Evolutionary conservation across 1,139 yeast species (phyloP).

Genomic region (Barnettozyma hawaiiensis): DNA sequence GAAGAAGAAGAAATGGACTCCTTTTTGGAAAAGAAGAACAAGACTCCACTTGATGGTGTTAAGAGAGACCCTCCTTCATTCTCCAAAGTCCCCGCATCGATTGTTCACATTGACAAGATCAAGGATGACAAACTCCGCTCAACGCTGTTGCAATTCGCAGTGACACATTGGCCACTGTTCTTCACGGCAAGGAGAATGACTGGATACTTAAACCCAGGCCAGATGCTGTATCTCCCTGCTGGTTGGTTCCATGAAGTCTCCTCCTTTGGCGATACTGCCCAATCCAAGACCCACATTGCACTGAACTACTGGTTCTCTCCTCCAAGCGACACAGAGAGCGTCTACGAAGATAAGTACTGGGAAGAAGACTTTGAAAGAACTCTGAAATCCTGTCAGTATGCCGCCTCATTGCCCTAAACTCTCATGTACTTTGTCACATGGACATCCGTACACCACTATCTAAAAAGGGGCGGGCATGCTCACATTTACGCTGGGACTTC

Average conservation of each 20-base stretch:
- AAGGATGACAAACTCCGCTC: constrained; percentile 25
- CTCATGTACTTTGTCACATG: background rate
- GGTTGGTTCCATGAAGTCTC: constrained; percentile 84
- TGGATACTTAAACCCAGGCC: constrained; percentile 53
- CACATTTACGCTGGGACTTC: background rate
- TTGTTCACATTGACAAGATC: constrained; percentile 54
- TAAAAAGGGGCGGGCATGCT: no score
- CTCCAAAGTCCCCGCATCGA: constrained; percentile 53
- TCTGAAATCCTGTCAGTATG: constrained; percentile 23
- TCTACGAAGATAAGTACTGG: constrained; percentile 51
- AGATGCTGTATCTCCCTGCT: constrained; percentile 64
- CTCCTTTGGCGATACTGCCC: constrained; percentile 41
- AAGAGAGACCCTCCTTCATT: constrained; percentile 63
- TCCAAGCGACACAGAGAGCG: constrained; percentile 36
- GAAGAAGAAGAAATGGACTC: constrained; percentile 23
- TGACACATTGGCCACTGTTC: constrained; percentile 42
- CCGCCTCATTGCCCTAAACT: constrained; percentile 1
- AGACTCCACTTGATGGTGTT: constrained; percentile 16
- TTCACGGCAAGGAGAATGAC: constrained; percentile 36
- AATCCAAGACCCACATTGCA: constrained; percentile 48
- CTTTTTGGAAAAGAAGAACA: constrained; percentile 21
- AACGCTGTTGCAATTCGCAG: constrained; percentile 32
- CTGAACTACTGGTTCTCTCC: constrained; percentile 73
- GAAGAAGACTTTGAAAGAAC: constrained; percentile 41
- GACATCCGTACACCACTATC: constrained; percentile 4